These are phyloP conservation scores for Rutstroemia sp. DNA, from an alignment of 2,329 filamentous ascomycete species.

Conservation along the genomic window DNA sequence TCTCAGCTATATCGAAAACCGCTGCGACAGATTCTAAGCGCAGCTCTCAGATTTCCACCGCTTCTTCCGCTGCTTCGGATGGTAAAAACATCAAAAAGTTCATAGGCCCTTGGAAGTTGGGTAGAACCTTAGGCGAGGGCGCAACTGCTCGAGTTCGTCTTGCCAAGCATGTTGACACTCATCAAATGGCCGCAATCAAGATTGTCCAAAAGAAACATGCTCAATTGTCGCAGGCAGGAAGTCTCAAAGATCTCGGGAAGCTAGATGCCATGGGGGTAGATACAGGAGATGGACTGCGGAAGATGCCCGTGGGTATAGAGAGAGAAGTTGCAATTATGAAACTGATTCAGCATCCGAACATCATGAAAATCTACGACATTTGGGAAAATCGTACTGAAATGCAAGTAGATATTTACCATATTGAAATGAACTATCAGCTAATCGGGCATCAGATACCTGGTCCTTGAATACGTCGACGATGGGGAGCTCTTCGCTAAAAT, in stretches of 20 bases:
- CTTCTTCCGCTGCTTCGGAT: conserved; percentile 31
- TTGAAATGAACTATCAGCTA: conserved; percentile 19
- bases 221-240: conserved; percentile 75
- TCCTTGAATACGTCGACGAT: conserved; percentile 84
- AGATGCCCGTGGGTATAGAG: conserved; percentile 83
- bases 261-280: conserved; percentile 54
- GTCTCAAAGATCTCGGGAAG: conserved; percentile 73
- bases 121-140: conserved; percentile 81
- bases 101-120: conserved; percentile 90
- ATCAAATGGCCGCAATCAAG: conserved; percentile 84
- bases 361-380: conserved; percentile 90
- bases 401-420: conserved; percentile 42
- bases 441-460: conserved; percentile 63
- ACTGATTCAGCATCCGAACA: conserved; percentile 88
- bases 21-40: conserved; percentile 29
- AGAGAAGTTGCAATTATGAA: conserved; percentile 97
- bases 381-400: conserved; percentile 96
- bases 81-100: conserved; percentile 50
- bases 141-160: conserved; percentile 83
- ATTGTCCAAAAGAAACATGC: conserved; percentile 83
- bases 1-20: conserved; percentile 30
- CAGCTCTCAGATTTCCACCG: conserved; percentile 33
- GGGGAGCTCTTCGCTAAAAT: conserved; percentile 73
- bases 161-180: conserved; percentile 71
- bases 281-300: conserved; percentile 52